Percentiles rank a stretch among this genome's conserved stretches.
phyloP scores from a whole-genome alignment of 2,329 filamentous ascomycete genomes.

The Fonsecaea nubica region DNA sequence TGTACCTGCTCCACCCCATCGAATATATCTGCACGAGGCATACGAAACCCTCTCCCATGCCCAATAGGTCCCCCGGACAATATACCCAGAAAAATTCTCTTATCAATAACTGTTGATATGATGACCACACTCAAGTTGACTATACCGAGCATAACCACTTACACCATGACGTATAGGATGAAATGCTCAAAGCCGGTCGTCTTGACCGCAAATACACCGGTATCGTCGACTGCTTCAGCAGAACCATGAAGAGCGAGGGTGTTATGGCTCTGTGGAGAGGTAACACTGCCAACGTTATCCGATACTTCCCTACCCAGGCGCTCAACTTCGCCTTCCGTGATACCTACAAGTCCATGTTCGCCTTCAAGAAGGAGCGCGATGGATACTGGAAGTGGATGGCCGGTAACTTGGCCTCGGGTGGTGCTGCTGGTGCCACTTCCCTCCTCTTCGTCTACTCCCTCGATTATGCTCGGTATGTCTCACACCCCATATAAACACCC shows the following conservation, averaged over 20 bases:
- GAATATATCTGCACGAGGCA: neutral
- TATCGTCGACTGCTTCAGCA: constrained; percentile 93
- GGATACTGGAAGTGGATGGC: constrained; percentile 99
- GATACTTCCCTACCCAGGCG: constrained; percentile 99
- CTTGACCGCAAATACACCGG: constrained; percentile 96
- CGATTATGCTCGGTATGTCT: constrained; percentile 78
- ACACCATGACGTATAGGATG: constrained; percentile 72
- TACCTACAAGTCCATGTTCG: constrained; percentile 99
- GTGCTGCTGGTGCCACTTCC: constrained; percentile 99
- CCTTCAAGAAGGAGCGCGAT: constrained; percentile 99
- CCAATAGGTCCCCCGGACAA: constrained; percentile 11
- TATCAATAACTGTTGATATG: constrained; percentile 15
- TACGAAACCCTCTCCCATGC: neutral
- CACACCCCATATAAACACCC: neutral
- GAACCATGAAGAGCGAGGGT: constrained; percentile 90
- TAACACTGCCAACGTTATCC: constrained; percentile 99
- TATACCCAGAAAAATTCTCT: constrained; percentile 12
- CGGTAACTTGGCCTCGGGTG: constrained; percentile 99
- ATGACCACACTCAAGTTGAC: constrained; percentile 10
- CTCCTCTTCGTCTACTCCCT: constrained; percentile 99
- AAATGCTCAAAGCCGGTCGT: constrained; percentile 99
- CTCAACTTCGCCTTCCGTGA: constrained; percentile 99
- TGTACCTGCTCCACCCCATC: constrained; percentile 40
- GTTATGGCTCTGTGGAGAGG: constrained; percentile 96
- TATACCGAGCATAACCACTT: constrained; percentile 21